Evolutionary conservation across 1,284 basidiomycete genomes (phyloP).

Genomic region (Golubevia sp.): DNA sequence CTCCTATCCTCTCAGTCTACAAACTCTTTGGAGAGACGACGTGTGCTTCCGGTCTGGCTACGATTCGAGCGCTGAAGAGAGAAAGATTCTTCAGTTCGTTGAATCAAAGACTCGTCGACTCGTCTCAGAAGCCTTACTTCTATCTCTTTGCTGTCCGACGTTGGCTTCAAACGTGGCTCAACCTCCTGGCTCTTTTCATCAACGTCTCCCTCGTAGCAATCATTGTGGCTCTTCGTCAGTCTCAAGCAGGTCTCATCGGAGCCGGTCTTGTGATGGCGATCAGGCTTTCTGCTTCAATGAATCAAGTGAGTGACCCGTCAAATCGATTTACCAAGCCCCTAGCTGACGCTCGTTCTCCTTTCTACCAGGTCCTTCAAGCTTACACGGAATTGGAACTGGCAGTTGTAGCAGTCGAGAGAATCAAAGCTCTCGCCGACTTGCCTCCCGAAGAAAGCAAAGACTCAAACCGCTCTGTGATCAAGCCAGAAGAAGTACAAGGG

Average conservation of each 20-base stretch:
- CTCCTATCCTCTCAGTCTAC: slow-evolving; percentile 12
- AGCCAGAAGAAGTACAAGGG: slow-evolving; percentile 4
- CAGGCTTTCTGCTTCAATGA: slow-evolving; percentile 17
- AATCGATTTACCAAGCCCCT: too few relatives aligned
- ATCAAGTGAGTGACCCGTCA: too few relatives aligned
- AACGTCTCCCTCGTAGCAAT: slow-evolving; percentile 30
- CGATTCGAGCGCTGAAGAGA: slow-evolving; percentile 30
- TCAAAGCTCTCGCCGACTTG: slow-evolving; percentile 22
- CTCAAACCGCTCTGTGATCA: not conserved
- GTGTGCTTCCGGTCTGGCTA: slow-evolving; percentile 27
- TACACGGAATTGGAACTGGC: slow-evolving; percentile 40
- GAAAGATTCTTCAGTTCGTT: slow-evolving; percentile 7
- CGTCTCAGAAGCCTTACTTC: slow-evolving; percentile 33
- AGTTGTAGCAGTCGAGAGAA: slow-evolving; percentile 32
- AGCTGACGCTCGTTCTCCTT: too few relatives aligned
- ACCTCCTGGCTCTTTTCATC: slow-evolving; percentile 22
- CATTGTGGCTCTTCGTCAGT: slow-evolving; percentile 29
- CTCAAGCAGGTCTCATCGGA: slow-evolving; percentile 23
- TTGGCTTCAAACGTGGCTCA: slow-evolving; percentile 39
- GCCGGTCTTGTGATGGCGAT: slow-evolving; percentile 36
- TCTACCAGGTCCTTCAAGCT: slow-evolving; percentile 18
- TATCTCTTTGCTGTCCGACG: slow-evolving; percentile 27
- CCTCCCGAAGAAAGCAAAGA: slow-evolving; percentile 15
- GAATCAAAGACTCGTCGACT: slow-evolving; percentile 20
- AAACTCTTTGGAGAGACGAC: slow-evolving; percentile 30